A percentile compares a stretch with the other conserved stretches of the same genome.
These are phyloP conservation scores for Tuber aestivum DNA, from an alignment of 495 filamentous ascomycete genomes.

Conservation along the genomic window DNA sequence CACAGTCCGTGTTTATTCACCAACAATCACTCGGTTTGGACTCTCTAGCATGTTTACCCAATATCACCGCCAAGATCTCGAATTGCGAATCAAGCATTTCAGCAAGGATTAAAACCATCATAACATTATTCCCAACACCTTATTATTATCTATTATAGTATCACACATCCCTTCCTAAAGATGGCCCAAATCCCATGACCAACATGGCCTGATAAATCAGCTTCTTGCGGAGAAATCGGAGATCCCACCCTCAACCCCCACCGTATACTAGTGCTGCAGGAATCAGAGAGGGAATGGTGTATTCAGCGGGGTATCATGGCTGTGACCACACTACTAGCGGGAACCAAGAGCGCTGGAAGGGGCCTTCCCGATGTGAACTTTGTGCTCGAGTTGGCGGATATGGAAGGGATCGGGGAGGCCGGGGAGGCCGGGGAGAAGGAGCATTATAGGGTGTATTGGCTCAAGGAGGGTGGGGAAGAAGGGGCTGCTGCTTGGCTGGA, in stretches of 20 bases:
- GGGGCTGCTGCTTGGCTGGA: neutral
- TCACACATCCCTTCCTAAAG: constrained; percentile 52
- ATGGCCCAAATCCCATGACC: too few relatives aligned
- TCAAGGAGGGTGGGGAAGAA: constrained; percentile 48
- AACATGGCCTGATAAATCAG: too few relatives aligned
- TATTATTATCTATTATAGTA: too few relatives aligned
- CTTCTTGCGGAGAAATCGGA: too few relatives aligned
- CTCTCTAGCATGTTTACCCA: neutral
- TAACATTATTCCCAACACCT: too few relatives aligned
- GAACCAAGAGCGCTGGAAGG: constrained; percentile 58
- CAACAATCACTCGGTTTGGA: neutral
- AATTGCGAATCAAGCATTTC: too few relatives aligned
- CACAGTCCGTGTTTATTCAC: neutral
- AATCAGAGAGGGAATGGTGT: too few relatives aligned
- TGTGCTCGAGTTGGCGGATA: constrained; percentile 58
- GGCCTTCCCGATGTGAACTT: constrained; percentile 58
- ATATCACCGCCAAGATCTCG: neutral
- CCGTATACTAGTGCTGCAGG: too few relatives aligned
- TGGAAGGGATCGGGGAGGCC: constrained; percentile 57
- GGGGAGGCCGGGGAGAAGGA: constrained; percentile 65
- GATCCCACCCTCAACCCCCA: too few relatives aligned
- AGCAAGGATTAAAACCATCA: too few relatives aligned
- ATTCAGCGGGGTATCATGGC: constrained; percentile 62
- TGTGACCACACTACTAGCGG: constrained; percentile 53
- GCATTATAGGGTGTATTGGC: constrained; percentile 60